Conservation (phyloP, 108 stramenopile species). For the Discostella pseudostelligera region DNA sequence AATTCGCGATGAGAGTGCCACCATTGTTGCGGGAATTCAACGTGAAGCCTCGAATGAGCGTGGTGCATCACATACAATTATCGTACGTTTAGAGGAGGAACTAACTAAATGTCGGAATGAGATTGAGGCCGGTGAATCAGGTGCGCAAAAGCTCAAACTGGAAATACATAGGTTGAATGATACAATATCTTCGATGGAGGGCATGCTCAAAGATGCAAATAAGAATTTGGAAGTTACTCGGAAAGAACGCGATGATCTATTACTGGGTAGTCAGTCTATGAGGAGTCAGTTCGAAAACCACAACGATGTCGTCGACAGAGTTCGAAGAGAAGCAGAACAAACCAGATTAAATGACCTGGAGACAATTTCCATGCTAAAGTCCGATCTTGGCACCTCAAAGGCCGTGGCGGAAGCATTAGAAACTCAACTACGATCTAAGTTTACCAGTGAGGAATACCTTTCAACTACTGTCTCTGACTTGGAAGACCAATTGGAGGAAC, state of each 20-base stretch:
- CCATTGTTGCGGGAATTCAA: conserved; percentile 42
- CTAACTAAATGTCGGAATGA: conserved; percentile 36
- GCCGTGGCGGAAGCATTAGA: conserved; percentile 60
- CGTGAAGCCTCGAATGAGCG: conserved; percentile 51
- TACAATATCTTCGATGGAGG: conserved; percentile 23
- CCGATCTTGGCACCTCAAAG: conserved; percentile 49
- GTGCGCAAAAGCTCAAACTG: conserved; percentile 18
- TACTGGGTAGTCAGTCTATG: conserved; percentile 35
- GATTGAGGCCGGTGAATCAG: conserved; percentile 29
- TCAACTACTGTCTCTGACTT: conserved; percentile 46
- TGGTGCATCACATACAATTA: conserved; percentile 50
- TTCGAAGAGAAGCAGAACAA: conserved; percentile 27
- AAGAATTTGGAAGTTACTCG: conserved; percentile 30
- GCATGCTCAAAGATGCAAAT: conserved; percentile 23
- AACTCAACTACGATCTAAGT: conserved; percentile 50
- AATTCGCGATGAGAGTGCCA: conserved; percentile 48
- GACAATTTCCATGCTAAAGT: conserved; percentile 44
- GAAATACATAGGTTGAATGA: conserved; percentile 26
- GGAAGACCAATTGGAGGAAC: conserved; percentile 47
- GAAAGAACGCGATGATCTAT: conserved; percentile 44
- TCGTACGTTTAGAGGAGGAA: conserved; percentile 52
- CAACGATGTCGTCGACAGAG: conserved; percentile 27
- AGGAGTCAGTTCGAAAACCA: conserved; percentile 37
- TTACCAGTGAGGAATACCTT: conserved; percentile 56
- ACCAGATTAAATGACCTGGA: conserved; percentile 35